Evolutionary conservation across 805 yeast species (phyloP), one percentile per base, ranked within the genome.

Genomic region (Candida adriatica): DNA sequence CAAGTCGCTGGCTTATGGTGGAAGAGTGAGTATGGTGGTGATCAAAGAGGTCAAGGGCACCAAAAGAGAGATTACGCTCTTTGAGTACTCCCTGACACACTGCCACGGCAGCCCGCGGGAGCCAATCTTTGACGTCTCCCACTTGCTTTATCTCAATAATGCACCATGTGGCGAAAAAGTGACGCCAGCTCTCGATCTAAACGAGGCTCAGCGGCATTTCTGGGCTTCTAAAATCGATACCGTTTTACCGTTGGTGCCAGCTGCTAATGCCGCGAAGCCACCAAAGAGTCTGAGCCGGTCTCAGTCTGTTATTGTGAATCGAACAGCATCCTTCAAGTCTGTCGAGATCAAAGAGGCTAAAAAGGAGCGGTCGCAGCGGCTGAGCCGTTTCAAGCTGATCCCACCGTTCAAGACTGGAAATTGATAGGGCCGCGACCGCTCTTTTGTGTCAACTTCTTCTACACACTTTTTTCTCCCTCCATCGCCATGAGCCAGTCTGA

Each of bases 61-160:
- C 5, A 39, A 41, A 15, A 38, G 43, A 7, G 53, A 53, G 17
- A 42, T 64, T 4, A 34, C 61, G 1, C 28, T 66, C 5, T 55
- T 70, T 30, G 74, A 67, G 35, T 77, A 76, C 45, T 70, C 86
- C 1, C 51, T 80, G 26, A 55, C 75, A 30, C 70, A 73, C 30
- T 57, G 50, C 33, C 48, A 48, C 17, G 49, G 55, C 18, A 43
- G 48, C 2, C 37, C 46, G 7, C 42, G 46, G 18, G 38, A 36
- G 33, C 62, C 55, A 38, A 59, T 65, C 38, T 76, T 48, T 52
- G 77, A 53, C 49, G 49, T 66, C 13, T 63, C 83, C 0, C 86
- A 80, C 45, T 58, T 77, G 10, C 48, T 81, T 9, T 38, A 74
- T 1, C 55, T 75, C 28, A 79, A 77, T 50, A 83, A 82, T 7